These are phyloP conservation scores for Agrostemma githago DNA, from an alignment of 148 eudicot species.

Conservation along the genomic window DNA sequence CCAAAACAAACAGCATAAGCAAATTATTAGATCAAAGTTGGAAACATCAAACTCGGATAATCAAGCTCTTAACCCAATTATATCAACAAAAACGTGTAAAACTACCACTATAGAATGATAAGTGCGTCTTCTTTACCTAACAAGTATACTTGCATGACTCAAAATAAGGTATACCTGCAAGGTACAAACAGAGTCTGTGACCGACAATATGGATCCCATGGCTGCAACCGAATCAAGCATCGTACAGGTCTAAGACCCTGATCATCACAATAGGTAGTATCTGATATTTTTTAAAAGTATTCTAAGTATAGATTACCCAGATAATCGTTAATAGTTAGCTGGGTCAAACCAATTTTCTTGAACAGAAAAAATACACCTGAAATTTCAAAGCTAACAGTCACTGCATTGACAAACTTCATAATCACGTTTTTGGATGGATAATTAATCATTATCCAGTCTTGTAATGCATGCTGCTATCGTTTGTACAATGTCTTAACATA, in stretches of 20 bases:
- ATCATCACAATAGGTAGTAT: neutral
- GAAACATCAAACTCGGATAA: too few relatives aligned
- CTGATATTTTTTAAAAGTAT: neutral
- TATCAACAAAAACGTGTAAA: neutral
- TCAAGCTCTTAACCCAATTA: too few relatives aligned
- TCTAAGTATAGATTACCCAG: conserved; percentile 29
- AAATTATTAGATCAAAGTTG: too few relatives aligned
- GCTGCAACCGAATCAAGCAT: conserved; percentile 38
- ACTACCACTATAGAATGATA: neutral
- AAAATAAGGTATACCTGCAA: conserved; percentile 55
- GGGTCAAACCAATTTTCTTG: conserved; percentile 39
- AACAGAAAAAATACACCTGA: conserved; percentile 41
- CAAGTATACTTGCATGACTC: neutral
- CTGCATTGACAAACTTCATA: neutral
- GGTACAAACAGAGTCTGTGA: conserved; percentile 89
- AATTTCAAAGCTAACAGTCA: conserved; percentile 12
- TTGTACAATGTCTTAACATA: too few relatives aligned
- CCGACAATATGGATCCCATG: conserved; percentile 79
- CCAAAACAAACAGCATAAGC: too few relatives aligned
- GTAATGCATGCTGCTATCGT: neutral
- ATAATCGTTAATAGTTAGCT: conserved; percentile 43
- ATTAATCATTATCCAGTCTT: neutral
- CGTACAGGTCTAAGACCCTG: conserved; percentile 12
- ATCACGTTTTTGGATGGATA: neutral
- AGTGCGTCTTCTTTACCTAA: neutral